phyloP scores from a whole-genome alignment of 2,329 filamentous ascomycete genomes.

The Cytospora chrysosperma region DNA sequence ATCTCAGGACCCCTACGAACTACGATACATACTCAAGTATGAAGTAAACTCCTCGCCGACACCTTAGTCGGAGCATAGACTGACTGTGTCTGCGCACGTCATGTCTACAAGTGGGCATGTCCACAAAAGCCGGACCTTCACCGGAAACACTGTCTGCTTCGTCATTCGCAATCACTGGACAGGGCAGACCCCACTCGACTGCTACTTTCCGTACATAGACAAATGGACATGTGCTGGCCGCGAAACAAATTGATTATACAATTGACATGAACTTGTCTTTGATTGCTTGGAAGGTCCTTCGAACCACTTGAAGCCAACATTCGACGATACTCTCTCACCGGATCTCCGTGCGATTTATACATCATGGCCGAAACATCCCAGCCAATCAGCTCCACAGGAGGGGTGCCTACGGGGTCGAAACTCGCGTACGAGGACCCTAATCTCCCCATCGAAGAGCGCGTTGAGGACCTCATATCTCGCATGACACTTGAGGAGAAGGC shows the following conservation, averaged over 20 bases:
- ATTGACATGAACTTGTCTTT: background rate
- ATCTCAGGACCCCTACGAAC: background rate
- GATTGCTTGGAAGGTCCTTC: background rate
- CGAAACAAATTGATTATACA: background rate
- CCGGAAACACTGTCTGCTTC: background rate
- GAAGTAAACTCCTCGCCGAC: background rate
- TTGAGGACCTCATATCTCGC: conserved; percentile 19
- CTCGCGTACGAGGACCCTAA: conserved; percentile 11
- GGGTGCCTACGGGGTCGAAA: background rate
- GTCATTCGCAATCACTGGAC: too few relatives aligned
- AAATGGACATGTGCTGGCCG: background rate
- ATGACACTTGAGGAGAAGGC: conserved; percentile 21
- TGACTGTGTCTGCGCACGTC: background rate
- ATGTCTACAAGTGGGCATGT: background rate
- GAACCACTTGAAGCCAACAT: background rate
- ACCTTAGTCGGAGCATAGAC: background rate
- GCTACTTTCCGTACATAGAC: background rate
- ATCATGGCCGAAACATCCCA: background rate
- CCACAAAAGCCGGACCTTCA: background rate
- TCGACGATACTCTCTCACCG: background rate
- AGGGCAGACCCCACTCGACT: background rate
- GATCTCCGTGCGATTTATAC: background rate
- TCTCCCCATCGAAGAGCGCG: conserved; percentile 8
- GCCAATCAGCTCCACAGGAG: background rate
- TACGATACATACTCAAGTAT: background rate